These are phyloP conservation scores for Stereum hirsutum DNA, from an alignment of 1,284 basidiomycete species.

Conservation along the genomic window DNA sequence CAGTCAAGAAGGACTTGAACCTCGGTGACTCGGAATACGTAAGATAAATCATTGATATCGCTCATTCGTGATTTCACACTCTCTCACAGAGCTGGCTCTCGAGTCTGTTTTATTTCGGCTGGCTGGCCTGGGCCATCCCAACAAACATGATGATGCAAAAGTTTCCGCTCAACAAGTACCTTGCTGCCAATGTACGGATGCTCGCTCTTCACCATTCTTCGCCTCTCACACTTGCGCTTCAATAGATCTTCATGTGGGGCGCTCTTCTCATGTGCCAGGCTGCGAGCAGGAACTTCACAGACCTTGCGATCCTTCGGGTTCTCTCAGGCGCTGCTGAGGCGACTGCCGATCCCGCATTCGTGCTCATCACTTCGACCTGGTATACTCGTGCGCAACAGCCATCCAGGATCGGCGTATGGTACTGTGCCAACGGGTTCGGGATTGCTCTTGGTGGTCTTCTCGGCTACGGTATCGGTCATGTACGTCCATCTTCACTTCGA, in stretches of 20 bases:
- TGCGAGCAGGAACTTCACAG: constrained; percentile 28
- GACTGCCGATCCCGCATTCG: constrained; percentile 24
- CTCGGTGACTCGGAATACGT: not conserved
- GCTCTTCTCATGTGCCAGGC: constrained; percentile 34
- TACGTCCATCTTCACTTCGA: too few species aligned
- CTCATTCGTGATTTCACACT: not conserved
- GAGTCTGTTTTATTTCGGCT: constrained; percentile 35
- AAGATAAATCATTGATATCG: not conserved
- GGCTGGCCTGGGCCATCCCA: constrained; percentile 35
- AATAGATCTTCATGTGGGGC: constrained; percentile 24
- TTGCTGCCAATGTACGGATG: constrained; percentile 15
- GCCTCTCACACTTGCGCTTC: not conserved
- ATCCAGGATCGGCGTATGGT: constrained; percentile 25
- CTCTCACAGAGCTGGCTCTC: constrained; percentile 16
- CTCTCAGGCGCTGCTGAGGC: constrained; percentile 33
- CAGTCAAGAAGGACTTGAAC: not conserved
- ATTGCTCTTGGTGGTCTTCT: constrained; percentile 20
- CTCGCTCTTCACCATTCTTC: constrained; percentile 25
- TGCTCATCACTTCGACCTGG: constrained; percentile 29
- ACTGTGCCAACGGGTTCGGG: constrained; percentile 19
- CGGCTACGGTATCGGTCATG: constrained; percentile 19
- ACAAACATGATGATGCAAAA: constrained; percentile 36
- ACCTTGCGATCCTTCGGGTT: constrained; percentile 30
- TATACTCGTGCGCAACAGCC: constrained; percentile 33
- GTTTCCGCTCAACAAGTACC: constrained; percentile 32